Base-by-base conservation (phyloP, 805 yeast species). In the Zygoascus flipseniorum region DNA sequence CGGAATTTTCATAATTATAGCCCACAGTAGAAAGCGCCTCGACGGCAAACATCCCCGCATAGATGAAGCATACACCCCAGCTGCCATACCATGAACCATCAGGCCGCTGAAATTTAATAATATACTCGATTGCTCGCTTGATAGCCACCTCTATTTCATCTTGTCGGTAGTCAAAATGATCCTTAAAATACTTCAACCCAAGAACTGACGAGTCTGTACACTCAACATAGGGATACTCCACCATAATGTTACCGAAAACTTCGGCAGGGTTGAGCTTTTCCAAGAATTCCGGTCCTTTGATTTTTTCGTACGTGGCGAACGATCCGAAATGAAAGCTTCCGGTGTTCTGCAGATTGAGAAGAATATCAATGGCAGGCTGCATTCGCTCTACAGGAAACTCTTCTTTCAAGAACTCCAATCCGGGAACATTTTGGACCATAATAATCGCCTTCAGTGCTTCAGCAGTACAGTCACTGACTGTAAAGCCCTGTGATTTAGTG, bases 31-130 rank as follows among this genome's bases (percentile, higher is more conserved):
- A 73, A 48, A 93, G 74, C 0, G 98, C 98, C 62, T 93, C 99
- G 31, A 93, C 69, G 0, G 99, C 99, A 78, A 93, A 93, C 99
- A 93, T 93, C 1, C 89, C 86, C 0, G 98, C 98, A 68, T 93
- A 93, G 0, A 97, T 87, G 65, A 77, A 89, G 66, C 99, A 93
- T 5, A 93, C 83, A 39, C 99, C 99, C 99, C 99, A 93, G 43
- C 89, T 82, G 0, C 99, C 99, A 67, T 90, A 95, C 98, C 98
- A 93, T 13, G 95, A 83, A 0, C 99, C 99, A 68, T 93, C 96
- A 0, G 64, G 62, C 45, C 75, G 72, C 68, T 93, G 99, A 1
- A 79, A 79, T 2, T 72, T 68, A 49, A 78, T 79, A 45, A 93
- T 86, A 62, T 85, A 93, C 3, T 76, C 68, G 14, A 88, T 76